Evolutionary conservation across 148 eudicot species (phyloP), one percentile per base, ranked within the genome.

Genomic region (Chenopodium quinoa): DNA sequence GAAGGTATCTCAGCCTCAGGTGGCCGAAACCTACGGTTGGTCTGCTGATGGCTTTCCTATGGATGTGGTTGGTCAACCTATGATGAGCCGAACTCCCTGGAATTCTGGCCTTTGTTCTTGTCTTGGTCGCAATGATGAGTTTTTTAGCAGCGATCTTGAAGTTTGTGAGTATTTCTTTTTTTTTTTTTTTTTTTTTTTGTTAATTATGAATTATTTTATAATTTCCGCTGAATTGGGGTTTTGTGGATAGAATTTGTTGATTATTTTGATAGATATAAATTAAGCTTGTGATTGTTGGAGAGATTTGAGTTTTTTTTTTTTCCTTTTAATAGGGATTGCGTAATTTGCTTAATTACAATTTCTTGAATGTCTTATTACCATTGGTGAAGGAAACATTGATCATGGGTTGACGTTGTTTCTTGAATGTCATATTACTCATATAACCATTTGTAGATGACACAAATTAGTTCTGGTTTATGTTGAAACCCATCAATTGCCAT

Each of bases 91-190:
- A 70, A 72, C 83, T 1, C 91, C 78, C 10, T 93, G 98, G 98
- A 82, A 83, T 62, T 91, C 98, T 23, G 81, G 86, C 17, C 69
- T 93, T 70, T 80, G 85, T 20, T 83, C 90, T 64, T 93, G 98
- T 80, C 84, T 93, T 60, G 98, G 98, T 7, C 89, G 88, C 14
- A 86, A 82, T 60, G 98, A 93, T 80, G 88, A 91, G 2, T 93
- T 93, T 76, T 90, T 88, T 62, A 87, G 94, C 89, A 88, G 89
- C 82, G 98, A 93, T 89, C 89, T 93, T 73, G 98, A 93, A 93
- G 97, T 93, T 90, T 93, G 97, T 93, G 82, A 88, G 97, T 90
- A 46, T 37, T 73, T 62, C 9, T 2, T 46, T 77, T 70, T 64
- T 12, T 60, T 16, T 7, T 5, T 25, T 31, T 69, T 8, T 78